Percentiles rank a stretch among this genome's conserved stretches.
Evolutionary conservation across 805 yeast species (phyloP).

Genomic region (Candida sanyiensis): DNA sequence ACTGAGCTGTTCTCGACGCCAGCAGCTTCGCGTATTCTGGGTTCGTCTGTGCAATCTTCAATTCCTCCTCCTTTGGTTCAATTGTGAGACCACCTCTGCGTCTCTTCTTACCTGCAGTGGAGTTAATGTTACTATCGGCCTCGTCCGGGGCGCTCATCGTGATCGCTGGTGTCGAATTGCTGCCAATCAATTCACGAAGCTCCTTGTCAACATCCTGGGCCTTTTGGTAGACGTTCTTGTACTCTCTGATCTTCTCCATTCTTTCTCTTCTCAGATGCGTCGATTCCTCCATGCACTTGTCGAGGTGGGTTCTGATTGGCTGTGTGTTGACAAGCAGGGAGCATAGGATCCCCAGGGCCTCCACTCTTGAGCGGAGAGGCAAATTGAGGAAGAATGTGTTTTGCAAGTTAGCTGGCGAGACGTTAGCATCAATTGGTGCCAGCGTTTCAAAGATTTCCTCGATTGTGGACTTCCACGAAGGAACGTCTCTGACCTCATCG

Average conservation of each 20-base stretch:
- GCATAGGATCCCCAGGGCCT: slow-evolving; percentile 55
- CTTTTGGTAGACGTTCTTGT: slow-evolving; percentile 45
- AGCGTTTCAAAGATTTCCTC: slow-evolving; percentile 43
- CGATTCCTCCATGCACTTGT: slow-evolving; percentile 59
- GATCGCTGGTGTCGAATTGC: slow-evolving; percentile 7
- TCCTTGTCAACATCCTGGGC: slow-evolving; percentile 43
- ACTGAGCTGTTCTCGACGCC: slow-evolving; percentile 37
- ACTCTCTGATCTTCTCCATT: slow-evolving; percentile 58
- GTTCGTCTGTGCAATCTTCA: slow-evolving; percentile 32
- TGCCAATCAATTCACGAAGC: slow-evolving; percentile 28
- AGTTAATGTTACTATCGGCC: not conserved
- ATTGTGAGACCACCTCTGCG: slow-evolving; percentile 28
- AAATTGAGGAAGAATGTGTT: slow-evolving; percentile 49
- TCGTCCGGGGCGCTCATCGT: not conserved
- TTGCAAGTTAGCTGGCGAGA: slow-evolving; percentile 44
- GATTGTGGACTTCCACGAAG: slow-evolving; percentile 46
- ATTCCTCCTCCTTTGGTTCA: slow-evolving; percentile 38
- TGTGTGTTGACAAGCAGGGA: slow-evolving; percentile 55
- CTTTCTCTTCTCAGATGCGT: slow-evolving; percentile 59
- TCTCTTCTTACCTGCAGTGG: slow-evolving; percentile 17
- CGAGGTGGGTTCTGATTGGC: slow-evolving; percentile 57
- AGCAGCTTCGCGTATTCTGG: slow-evolving; percentile 39
- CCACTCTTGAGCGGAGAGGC: slow-evolving; percentile 47
- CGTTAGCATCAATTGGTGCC: slow-evolving; percentile 51
- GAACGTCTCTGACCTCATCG: slow-evolving; percentile 51